Evolutionary conservation across 2,329 filamentous ascomycete genomes (phyloP), one percentile per base, ranked within the genome.

Genomic region (Fusarium abutilonis): DNA sequence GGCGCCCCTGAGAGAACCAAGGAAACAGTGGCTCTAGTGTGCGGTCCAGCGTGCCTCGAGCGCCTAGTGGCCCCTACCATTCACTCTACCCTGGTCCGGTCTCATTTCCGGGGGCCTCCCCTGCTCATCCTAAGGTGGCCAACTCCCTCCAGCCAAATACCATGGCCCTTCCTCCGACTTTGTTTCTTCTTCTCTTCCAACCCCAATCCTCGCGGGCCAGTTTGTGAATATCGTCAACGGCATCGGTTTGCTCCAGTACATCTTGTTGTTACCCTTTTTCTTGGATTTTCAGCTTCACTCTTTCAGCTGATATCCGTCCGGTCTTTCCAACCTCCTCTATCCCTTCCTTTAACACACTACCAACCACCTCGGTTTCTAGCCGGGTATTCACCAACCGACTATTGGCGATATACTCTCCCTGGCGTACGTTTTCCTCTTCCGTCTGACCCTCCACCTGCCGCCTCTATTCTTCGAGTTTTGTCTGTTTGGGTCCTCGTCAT

Each of bases 211-310:
- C 63, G 53, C 63, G 66, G 67, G 64, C 64, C 57, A 64, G 52
- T 65, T 70, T 63, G 66, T 68, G 68, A 70, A 60, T 60, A 48
- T 43, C 46, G 39, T 60, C 63, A 66, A 69, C 57, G 52, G 56
- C 59, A 66, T 66, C 56, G 54, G 61, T 66, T 60, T 66, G 66
- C 66, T 68, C 53, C 53, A 57, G 60, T 63, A 67, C 62, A 68
- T 60, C 58, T 58, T 55, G 72, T 69, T 72, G 39, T 54, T 54
- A 51, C 38, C 35, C 41, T 54, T 53, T 52, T 75, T 74, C 63
- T 68, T 66, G 66, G 70, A 74, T 72, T 67, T 64, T 73, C 75
- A 72, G 75, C 76, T 78, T 78, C 77, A 79, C 73, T 79, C 77
- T 73, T 75, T 79, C 65, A 78, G 75, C 74, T 74, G 72, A 69